phyloP scores from a whole-genome alignment of 139 green algal genomes.

The Picochlorum sp. region DNA sequence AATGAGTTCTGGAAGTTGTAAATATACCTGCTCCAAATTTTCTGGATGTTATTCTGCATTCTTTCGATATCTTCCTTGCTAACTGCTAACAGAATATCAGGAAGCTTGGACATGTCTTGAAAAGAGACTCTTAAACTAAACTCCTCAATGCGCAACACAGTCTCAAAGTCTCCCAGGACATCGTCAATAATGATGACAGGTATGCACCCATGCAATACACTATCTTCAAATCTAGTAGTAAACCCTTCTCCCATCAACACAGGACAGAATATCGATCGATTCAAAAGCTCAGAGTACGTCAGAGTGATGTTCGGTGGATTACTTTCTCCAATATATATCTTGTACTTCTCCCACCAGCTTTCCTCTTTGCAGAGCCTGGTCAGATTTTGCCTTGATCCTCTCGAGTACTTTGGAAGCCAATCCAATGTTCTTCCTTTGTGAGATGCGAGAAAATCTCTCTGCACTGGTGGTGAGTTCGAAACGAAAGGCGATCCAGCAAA shows the following conservation, averaged over 20 bases:
- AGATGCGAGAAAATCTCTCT: slow-evolving; percentile 27
- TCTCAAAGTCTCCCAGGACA: slow-evolving; percentile 23
- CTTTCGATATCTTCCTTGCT: slow-evolving; percentile 3
- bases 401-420: slow-evolving; percentile 4
- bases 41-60: slow-evolving; percentile 24
- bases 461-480: background rate
- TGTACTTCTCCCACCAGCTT: slow-evolving; percentile 30
- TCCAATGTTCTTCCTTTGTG: slow-evolving; percentile 26
- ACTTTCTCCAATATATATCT: slow-evolving; percentile 28
- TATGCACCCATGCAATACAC: slow-evolving; percentile 62
- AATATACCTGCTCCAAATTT: slow-evolving; percentile 42
- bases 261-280: slow-evolving; percentile 31
- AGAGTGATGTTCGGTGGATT: background rate
- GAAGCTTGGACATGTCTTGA: slow-evolving; percentile 33
- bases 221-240: slow-evolving; percentile 46
- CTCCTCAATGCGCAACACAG: slow-evolving; percentile 13
- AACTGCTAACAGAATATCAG: slow-evolving; percentile 36
- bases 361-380: slow-evolving; percentile 5
- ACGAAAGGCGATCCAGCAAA: slow-evolving; percentile 25
- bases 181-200: slow-evolving; percentile 45
- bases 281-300: slow-evolving; percentile 30
- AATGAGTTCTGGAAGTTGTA: slow-evolving; percentile 10
- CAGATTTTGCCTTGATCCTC: slow-evolving; percentile 15
- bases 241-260: slow-evolving; percentile 47
- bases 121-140: slow-evolving; percentile 34